phyloP scores from a whole-genome alignment of 2,329 filamentous ascomycete species.

The Neofusicoccum umdonicola region DNA sequence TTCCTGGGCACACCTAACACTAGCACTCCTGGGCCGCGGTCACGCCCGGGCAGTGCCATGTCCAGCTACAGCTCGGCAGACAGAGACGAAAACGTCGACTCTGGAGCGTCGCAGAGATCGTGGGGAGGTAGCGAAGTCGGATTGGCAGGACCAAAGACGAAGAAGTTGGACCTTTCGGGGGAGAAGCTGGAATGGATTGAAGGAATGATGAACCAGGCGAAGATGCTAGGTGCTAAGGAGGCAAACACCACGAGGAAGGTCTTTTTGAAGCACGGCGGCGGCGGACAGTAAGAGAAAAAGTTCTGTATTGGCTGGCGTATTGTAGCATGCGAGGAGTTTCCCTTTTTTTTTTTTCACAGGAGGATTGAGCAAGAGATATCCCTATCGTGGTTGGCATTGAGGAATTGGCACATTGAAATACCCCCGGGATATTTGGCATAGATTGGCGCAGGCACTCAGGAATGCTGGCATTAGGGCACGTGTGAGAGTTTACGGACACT shows the following conservation, averaged over 20 bases:
- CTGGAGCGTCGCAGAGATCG: slow-evolving; percentile 28
- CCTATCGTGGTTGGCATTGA: slow-evolving; percentile 3
- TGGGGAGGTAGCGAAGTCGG: slow-evolving; percentile 53
- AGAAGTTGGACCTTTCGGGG: slow-evolving; percentile 62
- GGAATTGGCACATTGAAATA: slow-evolving; percentile 15
- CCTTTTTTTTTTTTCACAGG: neutral
- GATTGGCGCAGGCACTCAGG: slow-evolving; percentile 3
- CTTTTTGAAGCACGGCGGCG: slow-evolving; percentile 4
- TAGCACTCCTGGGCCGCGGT: neutral
- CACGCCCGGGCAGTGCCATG: slow-evolving; percentile 15
- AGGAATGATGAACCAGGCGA: slow-evolving; percentile 76
- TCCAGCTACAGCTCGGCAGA: neutral
- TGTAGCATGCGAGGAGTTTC: slow-evolving; percentile 10
- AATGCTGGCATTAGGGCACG: neutral
- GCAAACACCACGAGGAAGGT: slow-evolving; percentile 13
- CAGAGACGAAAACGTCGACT: slow-evolving; percentile 21
- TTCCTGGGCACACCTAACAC: slow-evolving; percentile 5
- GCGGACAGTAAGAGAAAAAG: neutral
- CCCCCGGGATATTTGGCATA: slow-evolving; percentile 8
- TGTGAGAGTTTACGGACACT: slow-evolving; percentile 3
- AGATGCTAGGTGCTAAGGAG: slow-evolving; percentile 48
- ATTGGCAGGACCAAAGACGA: slow-evolving; percentile 67
- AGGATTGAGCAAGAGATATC: slow-evolving; percentile 15
- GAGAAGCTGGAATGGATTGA: slow-evolving; percentile 79
- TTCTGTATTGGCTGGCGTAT: neutral